Evolutionary conservation across 331 rosid species (phyloP).

Genomic region (Stylosanthes scabra): DNA sequence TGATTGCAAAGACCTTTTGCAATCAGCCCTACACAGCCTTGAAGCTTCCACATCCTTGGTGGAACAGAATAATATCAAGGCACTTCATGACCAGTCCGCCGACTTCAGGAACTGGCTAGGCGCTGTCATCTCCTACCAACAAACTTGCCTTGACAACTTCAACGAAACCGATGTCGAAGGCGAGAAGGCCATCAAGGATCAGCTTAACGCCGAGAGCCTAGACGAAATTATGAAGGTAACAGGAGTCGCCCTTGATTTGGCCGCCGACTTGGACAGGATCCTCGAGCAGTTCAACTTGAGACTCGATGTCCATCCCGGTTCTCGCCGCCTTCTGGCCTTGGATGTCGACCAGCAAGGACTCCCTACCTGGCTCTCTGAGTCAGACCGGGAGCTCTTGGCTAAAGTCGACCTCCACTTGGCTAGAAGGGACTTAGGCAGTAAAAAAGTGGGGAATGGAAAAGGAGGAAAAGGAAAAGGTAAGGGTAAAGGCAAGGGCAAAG

Average conservation of each 20-base stretch:
- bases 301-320: slow-evolving; percentile 35
- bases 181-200: slow-evolving; percentile 33
- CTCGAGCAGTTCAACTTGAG: slow-evolving; percentile 47
- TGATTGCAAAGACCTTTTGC: slow-evolving; percentile 68
- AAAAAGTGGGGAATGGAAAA: not conserved
- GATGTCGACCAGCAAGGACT: slow-evolving; percentile 40
- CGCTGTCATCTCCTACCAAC: slow-evolving; percentile 56
- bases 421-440: not conserved
- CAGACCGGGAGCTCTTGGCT: slow-evolving; percentile 50
- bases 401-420: not conserved
- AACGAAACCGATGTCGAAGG: slow-evolving; percentile 30
- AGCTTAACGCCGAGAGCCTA: slow-evolving; percentile 17
- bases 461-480: not conserved
- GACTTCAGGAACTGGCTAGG: slow-evolving; percentile 73
- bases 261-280: slow-evolving; percentile 35
- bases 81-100: slow-evolving; percentile 34
- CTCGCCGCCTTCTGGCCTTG: slow-evolving; percentile 50
- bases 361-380: slow-evolving; percentile 51
- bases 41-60: slow-evolving; percentile 40
- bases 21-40: slow-evolving; percentile 52
- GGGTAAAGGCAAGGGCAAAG: not conserved
- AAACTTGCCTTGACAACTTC: slow-evolving; percentile 54
- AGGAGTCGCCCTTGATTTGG: slow-evolving; percentile 56
- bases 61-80: slow-evolving; percentile 26
- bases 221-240: slow-evolving; percentile 45